Conservation (phyloP, 148 eudicot genomes). For the Rhododendron ovatum region DNA sequence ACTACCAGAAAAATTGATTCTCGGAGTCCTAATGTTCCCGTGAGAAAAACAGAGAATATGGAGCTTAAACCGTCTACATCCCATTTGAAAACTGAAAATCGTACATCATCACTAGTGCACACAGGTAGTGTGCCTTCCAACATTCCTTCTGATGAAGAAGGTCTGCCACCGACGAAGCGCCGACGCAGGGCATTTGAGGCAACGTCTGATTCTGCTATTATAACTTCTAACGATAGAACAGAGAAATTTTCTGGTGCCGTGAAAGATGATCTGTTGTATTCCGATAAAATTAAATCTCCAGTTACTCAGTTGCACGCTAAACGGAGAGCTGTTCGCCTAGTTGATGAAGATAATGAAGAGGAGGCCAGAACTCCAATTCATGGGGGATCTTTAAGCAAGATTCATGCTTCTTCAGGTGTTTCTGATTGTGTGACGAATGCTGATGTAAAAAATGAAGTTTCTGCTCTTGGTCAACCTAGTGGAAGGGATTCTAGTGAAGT, state of each 20-base stretch:
- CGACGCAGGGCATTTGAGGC: slow-evolving; percentile 38
- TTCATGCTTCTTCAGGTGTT: slow-evolving; percentile 24
- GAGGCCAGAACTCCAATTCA: slow-evolving; percentile 90
- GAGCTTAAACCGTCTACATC: slow-evolving; percentile 14
- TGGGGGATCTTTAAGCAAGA: slow-evolving; percentile 42
- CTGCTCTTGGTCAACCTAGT: slow-evolving; percentile 20
- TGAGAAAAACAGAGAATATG: slow-evolving; percentile 19
- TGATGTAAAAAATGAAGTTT: slow-evolving; percentile 21
- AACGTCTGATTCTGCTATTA: slow-evolving; percentile 22
- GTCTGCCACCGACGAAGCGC: slow-evolving; percentile 45
- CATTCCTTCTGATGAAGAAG: slow-evolving; percentile 42
- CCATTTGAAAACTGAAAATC: slow-evolving; percentile 25
- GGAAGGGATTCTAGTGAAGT: slow-evolving; percentile 26
- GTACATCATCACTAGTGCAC: slow-evolving; percentile 17
- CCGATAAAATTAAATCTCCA: slow-evolving; percentile 26
- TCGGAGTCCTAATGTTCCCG: slow-evolving; percentile 13
- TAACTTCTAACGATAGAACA: slow-evolving; percentile 28
- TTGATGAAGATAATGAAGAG: slow-evolving; percentile 64
- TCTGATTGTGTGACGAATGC: slow-evolving; percentile 29
- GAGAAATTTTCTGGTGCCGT: slow-evolving; percentile 15
- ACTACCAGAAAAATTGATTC: slow-evolving; percentile 25
- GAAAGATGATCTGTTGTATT: slow-evolving; percentile 28
- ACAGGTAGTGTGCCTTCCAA: slow-evolving; percentile 16
- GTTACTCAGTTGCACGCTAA: slow-evolving; percentile 29
- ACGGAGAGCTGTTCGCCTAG: slow-evolving; percentile 76